Conservation (phyloP, 306 rosid species). For the Abrus precatorius region DNA sequence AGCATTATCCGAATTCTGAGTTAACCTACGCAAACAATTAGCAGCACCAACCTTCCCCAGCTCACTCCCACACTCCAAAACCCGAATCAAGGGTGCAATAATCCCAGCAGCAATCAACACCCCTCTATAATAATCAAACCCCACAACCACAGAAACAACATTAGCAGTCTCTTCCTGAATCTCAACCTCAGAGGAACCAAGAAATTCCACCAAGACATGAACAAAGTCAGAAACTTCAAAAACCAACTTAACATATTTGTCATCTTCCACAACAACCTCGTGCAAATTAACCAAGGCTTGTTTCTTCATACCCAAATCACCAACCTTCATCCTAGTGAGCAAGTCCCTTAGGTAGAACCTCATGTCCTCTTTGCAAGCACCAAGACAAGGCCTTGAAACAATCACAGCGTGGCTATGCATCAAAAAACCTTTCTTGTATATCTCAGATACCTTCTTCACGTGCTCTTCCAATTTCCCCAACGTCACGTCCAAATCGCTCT, state of each 20-base stretch:
- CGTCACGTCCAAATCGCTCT: constrained; percentile 82
- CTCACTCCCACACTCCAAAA: constrained; percentile 77
- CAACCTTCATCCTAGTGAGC: constrained; percentile 79
- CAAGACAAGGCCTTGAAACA: constrained; percentile 72
- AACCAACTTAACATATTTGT: constrained; percentile 70
- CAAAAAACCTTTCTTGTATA: constrained; percentile 61
- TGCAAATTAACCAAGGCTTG: constrained; percentile 67
- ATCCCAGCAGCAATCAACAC: constrained; percentile 67
- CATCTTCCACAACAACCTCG: constrained; percentile 68
- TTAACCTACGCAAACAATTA: constrained; percentile 69
- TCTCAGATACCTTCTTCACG: constrained; percentile 60
- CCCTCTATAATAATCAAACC: constrained; percentile 63
- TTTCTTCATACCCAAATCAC: constrained; percentile 73
- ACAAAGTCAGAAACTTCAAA: constrained; percentile 68
- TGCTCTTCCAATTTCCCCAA: constrained; percentile 67
- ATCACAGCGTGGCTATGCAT: constrained; percentile 69
- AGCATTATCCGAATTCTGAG: constrained; percentile 84
- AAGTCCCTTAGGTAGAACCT: constrained; percentile 82
- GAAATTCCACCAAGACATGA: constrained; percentile 60
- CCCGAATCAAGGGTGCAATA: constrained; percentile 71
- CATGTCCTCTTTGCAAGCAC: constrained; percentile 87
- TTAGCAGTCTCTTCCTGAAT: constrained; percentile 70
- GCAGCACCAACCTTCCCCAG: constrained; percentile 61
- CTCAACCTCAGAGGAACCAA: constrained; percentile 66
- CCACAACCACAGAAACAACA: constrained; percentile 64